Evolutionary conservation across 441 rosid genomes (phyloP).

Genomic region (Iberis amara): DNA sequence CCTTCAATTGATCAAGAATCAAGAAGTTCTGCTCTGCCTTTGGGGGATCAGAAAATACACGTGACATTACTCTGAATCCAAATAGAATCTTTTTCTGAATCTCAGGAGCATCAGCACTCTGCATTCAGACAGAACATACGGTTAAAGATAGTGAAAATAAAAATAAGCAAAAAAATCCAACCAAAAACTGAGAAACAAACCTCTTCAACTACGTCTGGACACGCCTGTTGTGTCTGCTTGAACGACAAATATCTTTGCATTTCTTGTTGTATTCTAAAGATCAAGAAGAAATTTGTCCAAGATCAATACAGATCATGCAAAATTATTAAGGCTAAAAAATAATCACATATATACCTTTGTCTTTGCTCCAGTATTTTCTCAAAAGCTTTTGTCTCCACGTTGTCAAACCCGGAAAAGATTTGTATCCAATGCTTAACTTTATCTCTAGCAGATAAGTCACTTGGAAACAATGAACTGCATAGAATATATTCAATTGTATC

Average conservation of each 20-base stretch:
- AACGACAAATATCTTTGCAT: constrained; percentile 84
- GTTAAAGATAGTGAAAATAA: neutral
- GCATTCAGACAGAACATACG: constrained; percentile 33
- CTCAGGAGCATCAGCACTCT: constrained; percentile 83
- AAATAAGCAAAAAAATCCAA: constrained; percentile 12
- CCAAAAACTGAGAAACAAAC: neutral
- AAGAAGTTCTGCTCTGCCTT: constrained; percentile 89
- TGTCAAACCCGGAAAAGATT: constrained; percentile 74
- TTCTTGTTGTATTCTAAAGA: constrained; percentile 96
- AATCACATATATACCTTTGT: constrained; percentile 60
- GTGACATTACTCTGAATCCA: constrained; percentile 89
- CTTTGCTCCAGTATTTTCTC: constrained; percentile 95
- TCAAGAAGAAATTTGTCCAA: constrained; percentile 32
- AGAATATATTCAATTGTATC: constrained; percentile 80
- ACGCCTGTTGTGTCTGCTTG: constrained; percentile 72
- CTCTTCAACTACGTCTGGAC: constrained; percentile 22
- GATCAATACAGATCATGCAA: constrained; percentile 20
- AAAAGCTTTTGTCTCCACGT: constrained; percentile 84
- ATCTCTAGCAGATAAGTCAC: constrained; percentile 54
- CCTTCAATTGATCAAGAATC: constrained; percentile 91
- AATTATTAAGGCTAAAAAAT: constrained; percentile 25
- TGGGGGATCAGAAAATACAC: constrained; percentile 71
- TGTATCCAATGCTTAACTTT: constrained; percentile 76
- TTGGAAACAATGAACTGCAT: constrained; percentile 64
- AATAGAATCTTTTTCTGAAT: constrained; percentile 66